Evolutionary conservation across 1,139 yeast species (phyloP), one percentile per base, ranked within the genome.

Genomic region (Arxiozyma bovina): DNA sequence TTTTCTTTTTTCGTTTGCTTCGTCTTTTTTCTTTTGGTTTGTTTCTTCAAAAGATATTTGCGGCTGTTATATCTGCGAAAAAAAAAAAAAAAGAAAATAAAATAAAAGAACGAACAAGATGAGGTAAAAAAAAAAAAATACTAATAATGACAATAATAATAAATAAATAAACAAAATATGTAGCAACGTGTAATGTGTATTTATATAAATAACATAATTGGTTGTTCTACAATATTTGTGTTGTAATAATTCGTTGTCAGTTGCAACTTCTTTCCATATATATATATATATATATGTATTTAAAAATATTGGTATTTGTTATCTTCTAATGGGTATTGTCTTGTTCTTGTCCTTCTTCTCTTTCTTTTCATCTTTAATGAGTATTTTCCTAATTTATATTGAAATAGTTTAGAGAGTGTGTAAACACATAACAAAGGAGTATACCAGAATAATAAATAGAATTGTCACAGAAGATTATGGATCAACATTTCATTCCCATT

Each of bases 401-500:
- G 40, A 15, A 15, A 2, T 15, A 15, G 4, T 8, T 4, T 8
- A 12, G 40, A 15, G n/a, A 34, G 12, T 12, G 7, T 34, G 8
- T 12, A 34, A 3, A 34, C 40, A 4, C 3, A 15, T 12, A 34
- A 15, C 6, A 12, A 3, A 34, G 12, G n/a, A 12, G 12, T 8
- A 34, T 18, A 22, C 5, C 17, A 12, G 34, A 17, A 23, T 15
- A n/a, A 11, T 21, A 22, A 2, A n/a, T 22, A 23, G 27, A 17
- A 45, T 1, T 8, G 11, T 12, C 40, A 45, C 18, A 9, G 8
- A 6, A n/a, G 18, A 45, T 21, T 25, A 48, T 44, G 49, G 48
- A n/a, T 17, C 30, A 45, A 30, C 45, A 48, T 23, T 52, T 52
- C 22, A 27, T 52, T 8, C 54, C 54, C 21, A 12, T 52, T 20